Conservation (phyloP, 352 stramenopile species). For the Halophytophthora batemanensis region DNA sequence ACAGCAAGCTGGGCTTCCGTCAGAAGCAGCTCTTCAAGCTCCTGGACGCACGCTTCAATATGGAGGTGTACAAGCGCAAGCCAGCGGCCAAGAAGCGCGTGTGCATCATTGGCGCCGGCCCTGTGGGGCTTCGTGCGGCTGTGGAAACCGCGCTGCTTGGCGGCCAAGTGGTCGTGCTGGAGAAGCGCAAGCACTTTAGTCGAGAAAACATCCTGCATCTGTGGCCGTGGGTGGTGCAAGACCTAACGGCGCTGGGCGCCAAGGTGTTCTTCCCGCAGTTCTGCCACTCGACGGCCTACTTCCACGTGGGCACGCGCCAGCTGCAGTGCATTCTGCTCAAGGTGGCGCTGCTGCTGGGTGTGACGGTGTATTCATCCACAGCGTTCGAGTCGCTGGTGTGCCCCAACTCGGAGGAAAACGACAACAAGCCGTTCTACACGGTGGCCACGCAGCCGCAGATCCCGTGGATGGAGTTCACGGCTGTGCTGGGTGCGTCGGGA, state of each 20-base stretch:
- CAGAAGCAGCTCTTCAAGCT: slow-evolving; percentile 80
- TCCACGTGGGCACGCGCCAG: slow-evolving; percentile 85
- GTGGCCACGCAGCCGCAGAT: slow-evolving; percentile 73
- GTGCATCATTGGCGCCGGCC: slow-evolving; percentile 71
- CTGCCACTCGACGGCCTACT: slow-evolving; percentile 80
- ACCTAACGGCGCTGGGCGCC: slow-evolving; percentile 71
- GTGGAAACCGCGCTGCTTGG: slow-evolving; percentile 73
- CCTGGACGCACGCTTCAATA: slow-evolving; percentile 48
- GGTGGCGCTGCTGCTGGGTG: slow-evolving; percentile 66
- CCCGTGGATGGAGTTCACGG: slow-evolving; percentile 75
- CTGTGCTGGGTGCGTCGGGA: slow-evolving; percentile 60
- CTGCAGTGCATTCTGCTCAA: slow-evolving; percentile 85
- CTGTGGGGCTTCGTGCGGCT: slow-evolving; percentile 67
- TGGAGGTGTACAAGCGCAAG: slow-evolving; percentile 54
- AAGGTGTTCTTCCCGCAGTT: slow-evolving; percentile 84
- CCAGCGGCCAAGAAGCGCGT: slow-evolving; percentile 67
- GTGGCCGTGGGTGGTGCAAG: slow-evolving; percentile 83
- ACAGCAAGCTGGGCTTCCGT: slow-evolving; percentile 62
- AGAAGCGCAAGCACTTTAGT: slow-evolving; percentile 81
- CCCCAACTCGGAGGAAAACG: slow-evolving; percentile 49
- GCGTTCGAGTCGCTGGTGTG: slow-evolving; percentile 54
- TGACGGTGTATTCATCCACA: slow-evolving; percentile 63
- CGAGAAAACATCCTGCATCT: slow-evolving; percentile 84
- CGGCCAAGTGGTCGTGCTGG: slow-evolving; percentile 68
- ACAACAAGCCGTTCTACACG: slow-evolving; percentile 66